These are phyloP conservation scores for Fonsecaea pedrosoi DNA, from an alignment of 2,329 filamentous ascomycete species.

Conservation along the genomic window DNA sequence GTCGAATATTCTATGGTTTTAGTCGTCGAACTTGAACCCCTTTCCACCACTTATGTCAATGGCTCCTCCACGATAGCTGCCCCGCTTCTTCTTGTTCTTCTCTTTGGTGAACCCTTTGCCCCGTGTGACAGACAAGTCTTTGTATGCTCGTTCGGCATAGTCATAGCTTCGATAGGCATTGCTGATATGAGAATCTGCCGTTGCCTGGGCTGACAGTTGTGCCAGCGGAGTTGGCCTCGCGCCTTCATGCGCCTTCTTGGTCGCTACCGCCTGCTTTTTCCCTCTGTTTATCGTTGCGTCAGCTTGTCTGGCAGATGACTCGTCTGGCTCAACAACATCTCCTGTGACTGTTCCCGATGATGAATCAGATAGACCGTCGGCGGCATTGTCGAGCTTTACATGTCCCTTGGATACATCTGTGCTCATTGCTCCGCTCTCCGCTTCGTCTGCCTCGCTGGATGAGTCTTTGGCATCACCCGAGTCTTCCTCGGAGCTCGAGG, in stretches of 20 bases:
- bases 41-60: slow-evolving; percentile 85
- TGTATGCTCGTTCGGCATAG: slow-evolving; percentile 86
- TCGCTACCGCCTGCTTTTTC: not conserved
- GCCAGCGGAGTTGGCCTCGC: slow-evolving; percentile 75
- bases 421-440: slow-evolving; percentile 40
- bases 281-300: slow-evolving; percentile 40
- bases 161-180: slow-evolving; percentile 84
- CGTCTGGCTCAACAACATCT: slow-evolving; percentile 18
- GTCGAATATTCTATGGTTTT: slow-evolving; percentile 41
- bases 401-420: slow-evolving; percentile 19
- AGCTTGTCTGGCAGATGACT: slow-evolving; percentile 39
- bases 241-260: slow-evolving; percentile 52
- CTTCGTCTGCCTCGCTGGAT: slow-evolving; percentile 34
- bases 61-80: slow-evolving; percentile 84
- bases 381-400: slow-evolving; percentile 3
- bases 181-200: slow-evolving; percentile 74
- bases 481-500: slow-evolving; percentile 40
- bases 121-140: slow-evolving; percentile 86
- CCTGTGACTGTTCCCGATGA: slow-evolving; percentile 37
- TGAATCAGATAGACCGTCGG: slow-evolving; percentile 34
- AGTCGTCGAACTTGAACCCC: slow-evolving; percentile 94
- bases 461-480: slow-evolving; percentile 27
- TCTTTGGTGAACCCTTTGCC: slow-evolving; percentile 99
- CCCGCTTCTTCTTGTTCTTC: slow-evolving; percentile 98
- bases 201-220: slow-evolving; percentile 71